Evolutionary conservation across 2,329 filamentous ascomycete species (phyloP), one percentile per base, ranked within the genome.

Genomic region (Huntiella moniliformis): DNA sequence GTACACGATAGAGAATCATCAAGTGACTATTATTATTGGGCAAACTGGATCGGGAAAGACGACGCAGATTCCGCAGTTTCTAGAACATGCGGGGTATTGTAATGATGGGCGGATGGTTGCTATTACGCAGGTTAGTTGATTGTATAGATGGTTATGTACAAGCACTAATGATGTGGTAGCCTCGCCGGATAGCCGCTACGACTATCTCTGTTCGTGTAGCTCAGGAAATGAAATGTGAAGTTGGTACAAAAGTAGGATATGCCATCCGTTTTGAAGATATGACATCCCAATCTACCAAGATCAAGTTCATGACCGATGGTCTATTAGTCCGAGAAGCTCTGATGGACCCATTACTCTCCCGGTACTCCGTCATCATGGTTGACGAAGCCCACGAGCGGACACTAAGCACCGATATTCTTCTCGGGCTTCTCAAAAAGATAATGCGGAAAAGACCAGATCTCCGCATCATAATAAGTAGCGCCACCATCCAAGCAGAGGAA

Each of bases 351-450:
- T 64, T 96, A 3, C 64, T 98, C 33, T 91, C 83, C 15, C 74
- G 85, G 8, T 98, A 98, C 59, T 92, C 86, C 0, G 81, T 94
- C 38, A 84, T 98, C 54, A 95, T 98, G 85, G 82, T 98, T 5
- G 91, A 98, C 57, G 88, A 96, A 62, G 91, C 88, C 5, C 91
- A 98, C 58, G 88, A 96, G 61, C 72, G 91, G 45, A 94, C 86
- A 42, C 72, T 96, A 49, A 92, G 84, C 59, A 93, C 87, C 1
- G 91, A 98, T 57, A 74, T 98, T 10, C 67, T 96, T 5, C 71
- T 98, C 3, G 88, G 91, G 0, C 66, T 96, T 11, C 62, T 98
- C 35, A 95, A 93, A 60, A 96, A 96, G 60, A 88, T 98, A 43
- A 66, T 76, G 46, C 84, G 75, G 59, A 80, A 76, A 56, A 71